Evolutionary conservation across 805 yeast genomes (phyloP).

Genomic region (Spathaspora girioi): DNA sequence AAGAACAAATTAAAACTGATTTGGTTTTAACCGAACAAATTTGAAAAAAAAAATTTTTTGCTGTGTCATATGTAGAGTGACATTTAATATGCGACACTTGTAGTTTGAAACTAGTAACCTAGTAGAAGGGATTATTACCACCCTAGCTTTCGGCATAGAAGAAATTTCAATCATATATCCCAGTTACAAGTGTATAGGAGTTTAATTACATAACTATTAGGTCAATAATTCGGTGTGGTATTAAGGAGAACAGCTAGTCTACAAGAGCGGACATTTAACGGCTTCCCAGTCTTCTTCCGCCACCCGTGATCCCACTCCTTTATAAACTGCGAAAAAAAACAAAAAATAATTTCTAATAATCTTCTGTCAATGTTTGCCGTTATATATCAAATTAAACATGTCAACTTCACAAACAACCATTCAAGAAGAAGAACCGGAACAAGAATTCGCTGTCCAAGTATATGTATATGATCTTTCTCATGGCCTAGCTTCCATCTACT

Average conservation of each 20-base stretch:
- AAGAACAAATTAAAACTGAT: background rate
- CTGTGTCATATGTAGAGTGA: background rate
- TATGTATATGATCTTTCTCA: slow-evolving; percentile 62
- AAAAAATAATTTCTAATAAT: background rate
- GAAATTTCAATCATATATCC: too few species aligned
- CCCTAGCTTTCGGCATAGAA: too few species aligned
- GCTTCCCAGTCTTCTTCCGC: background rate
- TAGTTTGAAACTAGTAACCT: too few species aligned
- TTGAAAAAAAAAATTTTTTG: background rate
- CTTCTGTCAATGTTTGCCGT: background rate
- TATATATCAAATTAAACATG: background rate
- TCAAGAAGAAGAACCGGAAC: slow-evolving; percentile 14
- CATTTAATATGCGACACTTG: background rate
- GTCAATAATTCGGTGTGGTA: too few species aligned
- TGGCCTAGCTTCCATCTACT: slow-evolving; percentile 53
- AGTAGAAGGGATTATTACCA: too few species aligned
- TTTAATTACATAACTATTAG: too few species aligned
- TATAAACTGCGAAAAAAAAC: background rate
- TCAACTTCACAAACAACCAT: background rate
- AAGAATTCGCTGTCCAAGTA: slow-evolving; percentile 41
- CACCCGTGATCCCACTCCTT: background rate
- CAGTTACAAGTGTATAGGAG: too few species aligned
- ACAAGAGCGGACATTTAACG: background rate
- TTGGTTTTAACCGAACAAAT: background rate
- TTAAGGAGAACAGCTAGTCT: background rate